These are phyloP conservation scores for Cordyceps militaris DNA, from an alignment of 2,329 filamentous ascomycete genomes.

Conservation along the genomic window DNA sequence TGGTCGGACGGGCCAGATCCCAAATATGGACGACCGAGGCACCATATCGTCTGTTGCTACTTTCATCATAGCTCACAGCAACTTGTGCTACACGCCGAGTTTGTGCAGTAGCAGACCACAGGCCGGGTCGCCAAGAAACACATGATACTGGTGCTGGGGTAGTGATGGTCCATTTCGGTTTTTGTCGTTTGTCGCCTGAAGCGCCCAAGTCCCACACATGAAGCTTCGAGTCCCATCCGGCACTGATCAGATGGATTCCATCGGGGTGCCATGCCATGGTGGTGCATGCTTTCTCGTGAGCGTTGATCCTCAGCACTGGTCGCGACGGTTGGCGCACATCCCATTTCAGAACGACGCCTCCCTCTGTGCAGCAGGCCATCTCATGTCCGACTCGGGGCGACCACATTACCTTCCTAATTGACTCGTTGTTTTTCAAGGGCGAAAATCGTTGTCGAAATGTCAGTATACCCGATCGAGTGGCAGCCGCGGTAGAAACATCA, in stretches of 20 bases:
- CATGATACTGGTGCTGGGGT: constrained; percentile 53
- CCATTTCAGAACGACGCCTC: constrained; percentile 57
- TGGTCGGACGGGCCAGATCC: constrained; percentile 60
- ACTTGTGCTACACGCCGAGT: constrained; percentile 54
- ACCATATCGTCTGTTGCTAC: constrained; percentile 45
- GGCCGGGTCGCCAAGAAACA: constrained; percentile 56
- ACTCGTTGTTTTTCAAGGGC: constrained; percentile 32
- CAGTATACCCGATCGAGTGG: constrained; percentile 40
- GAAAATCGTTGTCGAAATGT: constrained; percentile 43
- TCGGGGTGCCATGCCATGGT: constrained; percentile 62
- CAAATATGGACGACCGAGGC: constrained; percentile 57
- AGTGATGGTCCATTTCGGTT: constrained; percentile 54
- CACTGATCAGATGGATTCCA: constrained; percentile 58
- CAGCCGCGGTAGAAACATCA: constrained; percentile 44
- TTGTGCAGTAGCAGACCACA: constrained; percentile 58
- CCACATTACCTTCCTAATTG: constrained; percentile 58
- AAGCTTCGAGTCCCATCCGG: constrained; percentile 53
- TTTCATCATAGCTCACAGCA: constrained; percentile 55
- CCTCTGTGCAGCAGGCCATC: constrained; percentile 59
- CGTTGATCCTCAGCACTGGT: constrained; percentile 52
- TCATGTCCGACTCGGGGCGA: constrained; percentile 53
- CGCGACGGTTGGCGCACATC: constrained; percentile 49
- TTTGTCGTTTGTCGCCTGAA: constrained; percentile 55
- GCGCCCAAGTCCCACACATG: constrained; percentile 59
- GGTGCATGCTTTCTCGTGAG: constrained; percentile 53